Percentiles rank a stretch among this genome's conserved stretches.
phyloP scores from a whole-genome alignment of 2,329 filamentous ascomycete species.

The Calonectria montana region DNA sequence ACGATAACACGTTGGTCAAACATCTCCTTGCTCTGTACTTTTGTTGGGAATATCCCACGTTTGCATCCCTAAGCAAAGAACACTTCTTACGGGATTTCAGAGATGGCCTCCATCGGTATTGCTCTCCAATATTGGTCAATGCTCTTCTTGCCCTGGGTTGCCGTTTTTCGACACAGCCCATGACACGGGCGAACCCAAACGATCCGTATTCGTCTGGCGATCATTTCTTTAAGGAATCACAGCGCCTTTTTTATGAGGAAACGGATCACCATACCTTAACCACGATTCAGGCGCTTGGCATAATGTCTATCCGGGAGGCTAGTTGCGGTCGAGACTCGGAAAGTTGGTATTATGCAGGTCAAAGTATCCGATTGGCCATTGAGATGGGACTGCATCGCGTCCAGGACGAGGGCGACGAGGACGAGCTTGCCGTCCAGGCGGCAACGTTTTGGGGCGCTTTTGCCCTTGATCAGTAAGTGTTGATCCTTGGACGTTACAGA shows the following conservation, averaged over 20 bases:
- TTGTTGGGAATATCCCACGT: slow-evolving; percentile 81
- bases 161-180: slow-evolving; percentile 73
- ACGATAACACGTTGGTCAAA: slow-evolving; percentile 68
- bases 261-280: slow-evolving; percentile 72
- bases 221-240: slow-evolving; percentile 78
- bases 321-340: slow-evolving; percentile 79
- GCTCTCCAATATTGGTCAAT: slow-evolving; percentile 75
- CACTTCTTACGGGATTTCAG: slow-evolving; percentile 76
- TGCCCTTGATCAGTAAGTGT: slow-evolving; percentile 71
- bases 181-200: slow-evolving; percentile 70
- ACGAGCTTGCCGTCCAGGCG: slow-evolving; percentile 67
- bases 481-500: background rate
- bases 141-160: slow-evolving; percentile 74
- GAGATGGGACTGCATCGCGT: slow-evolving; percentile 76
- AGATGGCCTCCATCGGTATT: slow-evolving; percentile 71
- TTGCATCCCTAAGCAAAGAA: slow-evolving; percentile 77
- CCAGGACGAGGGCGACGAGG: slow-evolving; percentile 60
- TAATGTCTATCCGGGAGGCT: slow-evolving; percentile 81
- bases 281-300: slow-evolving; percentile 78
- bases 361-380: slow-evolving; percentile 77
- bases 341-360: slow-evolving; percentile 78
- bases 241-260: slow-evolving; percentile 69
- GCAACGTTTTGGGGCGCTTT: slow-evolving; percentile 73
- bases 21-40: slow-evolving; percentile 77
- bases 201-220: slow-evolving; percentile 76